Evolutionary conservation across 495 filamentous ascomycete genomes (phyloP), one percentile per base, ranked within the genome.

Genomic region (Melanomma pulvis-pyrius): DNA sequence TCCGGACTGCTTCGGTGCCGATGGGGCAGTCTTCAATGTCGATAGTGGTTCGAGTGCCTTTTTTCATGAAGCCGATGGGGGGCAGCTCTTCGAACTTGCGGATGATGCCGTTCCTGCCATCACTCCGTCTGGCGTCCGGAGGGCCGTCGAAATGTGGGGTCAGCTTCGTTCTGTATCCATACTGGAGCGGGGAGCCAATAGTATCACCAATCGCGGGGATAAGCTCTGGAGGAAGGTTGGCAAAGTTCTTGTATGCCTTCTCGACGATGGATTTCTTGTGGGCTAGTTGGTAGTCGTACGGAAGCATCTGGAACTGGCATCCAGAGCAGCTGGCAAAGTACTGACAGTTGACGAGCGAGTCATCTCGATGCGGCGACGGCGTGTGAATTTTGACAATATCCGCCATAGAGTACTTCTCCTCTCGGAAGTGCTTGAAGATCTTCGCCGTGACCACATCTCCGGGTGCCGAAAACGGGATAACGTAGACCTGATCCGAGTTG

Each of bases 1-100:
- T 79, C 34, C 90, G 82, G 24, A 98, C 86, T 26, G 88, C 87
- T 44, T 92, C 88, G 6, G 94, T 98, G 26, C 90, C 94, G 68
- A 98, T 92, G 5, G 94, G 94, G 71, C 94, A 98, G 73, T 98
- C 94, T 74, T 98, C 94, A 60, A 98, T 97, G 75, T 98, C 94
- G 54, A 98, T 76, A 17, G 91, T 90, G 48, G 77, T 79, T 48
- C 86, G 79, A 22, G 81, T 83, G 19, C 88, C 88, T 75, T 97
- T 97, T 56, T 81, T 81, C 75, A 88, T 92, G 77, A 96, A 98
- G n/a, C 94, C 94, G 74, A 98, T 92, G 3, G 90, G 82, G 0
- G 94, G 94, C 3, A 88, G 81, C 58, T 82, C 73, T 24, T 76
- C 63, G 60, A 84, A 84, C 6, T 59, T 72, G 11, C 73, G 59